A percentile compares a stretch with the other conserved stretches of the same genome.
phyloP scores from a whole-genome alignment of 2,329 filamentous ascomycete genomes.

The Fusarium sp. region DNA sequence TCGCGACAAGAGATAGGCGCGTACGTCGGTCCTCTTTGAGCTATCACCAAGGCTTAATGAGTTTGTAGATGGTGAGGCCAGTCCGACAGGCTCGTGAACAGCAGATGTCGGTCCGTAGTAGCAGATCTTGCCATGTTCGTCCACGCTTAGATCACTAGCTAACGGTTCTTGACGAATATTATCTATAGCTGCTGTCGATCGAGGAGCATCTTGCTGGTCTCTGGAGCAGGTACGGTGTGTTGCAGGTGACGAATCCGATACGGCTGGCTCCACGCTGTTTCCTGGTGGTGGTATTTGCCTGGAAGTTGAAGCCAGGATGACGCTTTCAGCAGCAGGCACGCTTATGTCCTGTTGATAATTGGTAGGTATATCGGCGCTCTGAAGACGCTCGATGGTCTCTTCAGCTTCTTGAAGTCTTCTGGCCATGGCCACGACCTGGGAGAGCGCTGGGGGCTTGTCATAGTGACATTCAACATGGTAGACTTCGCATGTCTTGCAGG shows the following conservation, averaged over 20 bases:
- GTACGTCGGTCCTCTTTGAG: neutral
- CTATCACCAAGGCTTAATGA: neutral
- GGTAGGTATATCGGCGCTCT: neutral
- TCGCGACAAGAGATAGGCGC: neutral
- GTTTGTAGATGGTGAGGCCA: neutral
- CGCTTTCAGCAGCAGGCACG: neutral
- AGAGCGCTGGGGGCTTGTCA: conserved; percentile 1
- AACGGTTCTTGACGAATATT: neutral
- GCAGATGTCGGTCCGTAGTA: conserved; percentile 8
- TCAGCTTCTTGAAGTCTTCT: conserved; percentile 1
- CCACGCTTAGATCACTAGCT: neutral
- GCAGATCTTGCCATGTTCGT: conserved; percentile 10
- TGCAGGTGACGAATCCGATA: neutral
- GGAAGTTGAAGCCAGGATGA: no score
- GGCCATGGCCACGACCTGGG: conserved; percentile 5
- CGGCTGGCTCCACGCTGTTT: neutral
- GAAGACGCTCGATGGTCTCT: neutral
- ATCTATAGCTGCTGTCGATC: neutral
- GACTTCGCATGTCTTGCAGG: conserved; percentile 13
- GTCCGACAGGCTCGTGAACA: neutral
- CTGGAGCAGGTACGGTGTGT: neutral
- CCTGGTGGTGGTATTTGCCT: neutral
- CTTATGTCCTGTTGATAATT: neutral
- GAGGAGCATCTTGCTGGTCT: neutral
- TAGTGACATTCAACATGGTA: conserved; percentile 13